Conservation (phyloP, 1,139 yeast genomes). For the Suhomyces bokatorum region DNA sequence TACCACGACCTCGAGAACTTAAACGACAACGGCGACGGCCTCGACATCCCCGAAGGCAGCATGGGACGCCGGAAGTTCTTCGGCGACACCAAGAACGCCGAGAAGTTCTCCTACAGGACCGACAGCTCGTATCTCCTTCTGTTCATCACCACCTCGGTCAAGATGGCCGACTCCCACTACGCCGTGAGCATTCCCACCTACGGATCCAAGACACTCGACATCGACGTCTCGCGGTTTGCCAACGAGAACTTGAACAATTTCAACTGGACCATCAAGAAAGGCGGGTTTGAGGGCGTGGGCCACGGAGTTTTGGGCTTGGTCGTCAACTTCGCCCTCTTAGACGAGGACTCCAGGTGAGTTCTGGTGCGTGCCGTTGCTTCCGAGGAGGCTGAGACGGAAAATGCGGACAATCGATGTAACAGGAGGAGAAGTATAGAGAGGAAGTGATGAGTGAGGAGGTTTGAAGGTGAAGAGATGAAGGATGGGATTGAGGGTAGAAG, state of each 20-base stretch:
- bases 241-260: conserved; percentile 45
- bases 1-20: conserved; percentile 26
- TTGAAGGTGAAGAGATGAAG: too few relatives aligned
- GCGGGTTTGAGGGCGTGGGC: conserved; percentile 42
- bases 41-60: conserved; percentile 33
- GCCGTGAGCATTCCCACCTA: conserved; percentile 44
- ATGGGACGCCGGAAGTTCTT: conserved; percentile 38
- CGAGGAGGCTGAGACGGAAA: neutral
- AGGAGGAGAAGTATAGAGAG: too few relatives aligned
- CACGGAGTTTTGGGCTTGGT: conserved; percentile 39
- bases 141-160: conserved; percentile 44
- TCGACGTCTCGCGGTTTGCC: conserved; percentile 41
- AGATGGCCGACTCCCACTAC: conserved; percentile 44
- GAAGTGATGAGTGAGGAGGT: too few relatives aligned
- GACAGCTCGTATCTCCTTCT: conserved; percentile 30
- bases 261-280: conserved; percentile 45
- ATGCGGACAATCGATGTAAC: too few relatives aligned
- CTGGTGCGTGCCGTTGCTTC: neutral
- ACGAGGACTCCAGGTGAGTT: conserved; percentile 23
- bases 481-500: too few relatives aligned
- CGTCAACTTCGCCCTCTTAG: conserved; percentile 40
- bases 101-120: conserved; percentile 32
- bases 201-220: conserved; percentile 40
- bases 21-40: conserved; percentile 22
- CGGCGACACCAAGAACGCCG: conserved; percentile 30